phyloP scores from a whole-genome alignment of 345 rosid species.

The Rhodomyrtus tomentosa region DNA sequence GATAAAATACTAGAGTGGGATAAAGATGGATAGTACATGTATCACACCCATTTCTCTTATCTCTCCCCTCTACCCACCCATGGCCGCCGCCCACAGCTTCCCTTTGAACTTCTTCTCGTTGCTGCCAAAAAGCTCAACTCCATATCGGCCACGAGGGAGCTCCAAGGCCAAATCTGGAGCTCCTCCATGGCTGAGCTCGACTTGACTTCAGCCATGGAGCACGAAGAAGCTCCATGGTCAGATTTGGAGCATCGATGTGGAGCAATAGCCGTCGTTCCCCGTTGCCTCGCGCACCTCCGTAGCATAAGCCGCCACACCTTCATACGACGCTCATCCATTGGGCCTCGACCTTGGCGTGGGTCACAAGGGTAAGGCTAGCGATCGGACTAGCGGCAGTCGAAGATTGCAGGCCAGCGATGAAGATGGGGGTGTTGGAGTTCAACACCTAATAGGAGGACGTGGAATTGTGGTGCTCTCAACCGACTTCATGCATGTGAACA shows the following conservation, averaged over 20 bases:
- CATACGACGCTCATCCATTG: neutral
- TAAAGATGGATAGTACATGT: neutral
- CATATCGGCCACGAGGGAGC: neutral
- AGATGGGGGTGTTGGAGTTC: no score
- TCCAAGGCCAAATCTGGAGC: neutral
- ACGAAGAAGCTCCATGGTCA: neutral
- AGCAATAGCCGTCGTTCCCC: neutral
- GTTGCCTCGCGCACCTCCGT: neutral
- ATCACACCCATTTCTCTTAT: neutral
- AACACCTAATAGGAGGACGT: no score
- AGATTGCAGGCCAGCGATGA: neutral
- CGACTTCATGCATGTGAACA: no score
- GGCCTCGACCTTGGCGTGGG: neutral
- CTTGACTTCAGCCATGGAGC: neutral
- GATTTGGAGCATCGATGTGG: neutral
- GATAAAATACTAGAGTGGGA: fast-evolving
- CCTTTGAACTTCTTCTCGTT: neutral
- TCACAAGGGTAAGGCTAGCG: neutral
- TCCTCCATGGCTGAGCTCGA: neutral
- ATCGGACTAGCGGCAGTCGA: neutral
- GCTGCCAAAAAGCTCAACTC: neutral
- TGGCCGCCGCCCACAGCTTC: neutral
- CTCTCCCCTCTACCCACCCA: neutral
- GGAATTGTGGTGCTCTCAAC: no score
- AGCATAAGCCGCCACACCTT: neutral